Conservation (phyloP, 2,329 filamentous ascomycete genomes). For the Pseudogymnoascus pannorum region DNA sequence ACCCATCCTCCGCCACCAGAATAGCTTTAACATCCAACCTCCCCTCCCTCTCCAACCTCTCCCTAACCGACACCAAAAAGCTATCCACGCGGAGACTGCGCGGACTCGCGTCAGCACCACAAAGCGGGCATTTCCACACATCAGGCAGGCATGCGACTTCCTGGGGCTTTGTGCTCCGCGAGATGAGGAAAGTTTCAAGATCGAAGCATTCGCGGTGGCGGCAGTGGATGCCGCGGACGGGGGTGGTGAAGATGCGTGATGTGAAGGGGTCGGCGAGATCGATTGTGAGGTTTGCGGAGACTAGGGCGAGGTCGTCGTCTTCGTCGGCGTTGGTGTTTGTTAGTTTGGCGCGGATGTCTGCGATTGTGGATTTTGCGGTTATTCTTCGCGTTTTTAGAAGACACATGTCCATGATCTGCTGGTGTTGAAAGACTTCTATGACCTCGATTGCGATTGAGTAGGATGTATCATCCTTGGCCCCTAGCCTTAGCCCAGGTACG, state of each 20-base stretch:
- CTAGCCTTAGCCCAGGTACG: constrained; percentile 26
- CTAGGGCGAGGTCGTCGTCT: constrained; percentile 58
- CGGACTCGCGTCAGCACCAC: constrained; percentile 69
- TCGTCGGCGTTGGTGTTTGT: constrained; percentile 34
- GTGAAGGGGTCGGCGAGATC: constrained; percentile 63
- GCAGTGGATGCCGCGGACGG: constrained; percentile 65
- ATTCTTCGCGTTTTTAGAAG: constrained; percentile 33
- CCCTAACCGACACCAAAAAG: constrained; percentile 60
- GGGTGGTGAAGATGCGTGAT: constrained; percentile 56
- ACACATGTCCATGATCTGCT: constrained; percentile 37
- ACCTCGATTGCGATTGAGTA: constrained; percentile 65
- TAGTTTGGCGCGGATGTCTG: constrained; percentile 48
- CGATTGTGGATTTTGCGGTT: constrained; percentile 42
- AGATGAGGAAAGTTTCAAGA: constrained; percentile 69
- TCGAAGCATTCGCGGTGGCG: constrained; percentile 85
- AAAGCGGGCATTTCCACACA: constrained; percentile 83
- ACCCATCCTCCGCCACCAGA: constrained; percentile 54
- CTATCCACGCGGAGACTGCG: constrained; percentile 62
- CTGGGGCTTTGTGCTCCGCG: constrained; percentile 43
- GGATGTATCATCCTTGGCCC: constrained; percentile 31
- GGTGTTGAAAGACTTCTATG: constrained; percentile 48
- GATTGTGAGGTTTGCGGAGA: constrained; percentile 51
- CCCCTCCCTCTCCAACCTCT: constrained; percentile 42
- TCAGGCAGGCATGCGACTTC: constrained; percentile 53
- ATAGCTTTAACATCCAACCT: constrained; percentile 52